Percentiles rank a stretch among this genome's conserved stretches.
phyloP scores from a whole-genome alignment of 495 filamentous ascomycete species.

The Podospora fimiseda region DNA sequence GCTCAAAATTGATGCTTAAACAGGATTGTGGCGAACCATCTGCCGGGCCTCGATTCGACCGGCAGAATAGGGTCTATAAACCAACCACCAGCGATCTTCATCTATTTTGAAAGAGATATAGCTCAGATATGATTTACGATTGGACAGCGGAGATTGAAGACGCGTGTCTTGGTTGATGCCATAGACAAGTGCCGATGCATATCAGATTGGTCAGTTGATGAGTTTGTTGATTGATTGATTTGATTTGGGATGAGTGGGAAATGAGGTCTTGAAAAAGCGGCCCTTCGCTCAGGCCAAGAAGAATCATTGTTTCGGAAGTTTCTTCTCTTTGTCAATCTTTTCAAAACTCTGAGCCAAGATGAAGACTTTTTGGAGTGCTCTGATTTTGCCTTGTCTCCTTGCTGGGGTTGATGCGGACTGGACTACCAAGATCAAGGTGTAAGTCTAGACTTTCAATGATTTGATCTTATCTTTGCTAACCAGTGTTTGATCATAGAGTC shows the following conservation, averaged over 20 bases:
- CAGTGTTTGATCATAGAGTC: background rate
- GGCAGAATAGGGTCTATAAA: background rate
- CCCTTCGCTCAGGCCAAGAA: no score
- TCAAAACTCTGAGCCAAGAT: no score
- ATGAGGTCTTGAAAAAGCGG: no score
- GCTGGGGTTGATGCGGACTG: background rate
- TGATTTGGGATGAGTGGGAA: no score
- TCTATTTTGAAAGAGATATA: background rate
- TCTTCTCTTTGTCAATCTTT: no score
- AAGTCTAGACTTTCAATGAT: background rate
- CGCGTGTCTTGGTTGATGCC: background rate
- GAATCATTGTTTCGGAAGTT: no score
- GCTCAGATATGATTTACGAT: background rate
- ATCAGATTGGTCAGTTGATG: no score
- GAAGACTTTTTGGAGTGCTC: background rate
- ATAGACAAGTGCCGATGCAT: background rate
- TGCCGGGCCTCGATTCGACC: background rate
- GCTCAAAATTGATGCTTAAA: background rate
- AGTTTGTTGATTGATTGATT: no score
- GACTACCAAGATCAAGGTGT: background rate
- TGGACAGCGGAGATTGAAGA: background rate
- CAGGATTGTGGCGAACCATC: background rate
- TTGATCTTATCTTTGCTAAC: background rate
- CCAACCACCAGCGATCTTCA: background rate
- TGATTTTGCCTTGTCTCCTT: background rate